Evolutionary conservation across 306 rosid species (phyloP), one percentile per base, ranked within the genome.

Genomic region (Cucumis cinereus): DNA sequence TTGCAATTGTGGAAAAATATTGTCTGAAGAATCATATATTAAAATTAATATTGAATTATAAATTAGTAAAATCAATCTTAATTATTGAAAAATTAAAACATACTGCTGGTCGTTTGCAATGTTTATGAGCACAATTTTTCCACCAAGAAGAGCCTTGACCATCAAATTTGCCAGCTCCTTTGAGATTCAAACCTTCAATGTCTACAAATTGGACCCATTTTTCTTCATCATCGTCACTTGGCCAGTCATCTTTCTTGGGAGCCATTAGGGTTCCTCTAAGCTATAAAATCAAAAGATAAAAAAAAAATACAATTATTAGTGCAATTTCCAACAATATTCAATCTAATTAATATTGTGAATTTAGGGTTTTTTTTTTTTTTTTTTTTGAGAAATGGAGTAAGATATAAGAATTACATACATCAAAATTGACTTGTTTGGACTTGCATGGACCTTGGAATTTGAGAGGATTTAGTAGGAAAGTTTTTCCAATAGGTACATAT

Each of bases 391-490:
- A 60, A 28, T 41, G 19, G 15, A 10, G 11, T 13, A 19, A 15
- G 57, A 49, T 24, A 38, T n/a, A n/a, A n/a, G n/a, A 43, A 10
- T 52, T n/a, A n/a, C n/a, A n/a, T 77, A 88, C 93, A 82, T 81
- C 3, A 8, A 88, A 13, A 19, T 73, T 69, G 52, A 90, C 4
- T 1, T 61, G 70, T 45, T 59, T 7, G 5, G 86, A 6, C 15
- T 60, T 87, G 83, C 96, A 90, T 66, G 90, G 90, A 38, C 93
- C 93, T 1, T 23, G 1, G 15, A 90, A 88, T 8, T 1, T 4
- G 57, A 84, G 11, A 24, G 90, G 85, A 8, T 83, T 86, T 60
- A 85, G 47, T 85, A 84, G 4, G 73, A 84, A 88, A 9, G 9
- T 78, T 67, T 80, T 84, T 15, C 78, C 85, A 4, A 50, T 3